A percentile compares a stretch with the other conserved stretches of the same genome.
These are phyloP conservation scores for Madurella mycetomatis DNA, from an alignment of 2,329 filamentous ascomycete species.

Conservation along the genomic window DNA sequence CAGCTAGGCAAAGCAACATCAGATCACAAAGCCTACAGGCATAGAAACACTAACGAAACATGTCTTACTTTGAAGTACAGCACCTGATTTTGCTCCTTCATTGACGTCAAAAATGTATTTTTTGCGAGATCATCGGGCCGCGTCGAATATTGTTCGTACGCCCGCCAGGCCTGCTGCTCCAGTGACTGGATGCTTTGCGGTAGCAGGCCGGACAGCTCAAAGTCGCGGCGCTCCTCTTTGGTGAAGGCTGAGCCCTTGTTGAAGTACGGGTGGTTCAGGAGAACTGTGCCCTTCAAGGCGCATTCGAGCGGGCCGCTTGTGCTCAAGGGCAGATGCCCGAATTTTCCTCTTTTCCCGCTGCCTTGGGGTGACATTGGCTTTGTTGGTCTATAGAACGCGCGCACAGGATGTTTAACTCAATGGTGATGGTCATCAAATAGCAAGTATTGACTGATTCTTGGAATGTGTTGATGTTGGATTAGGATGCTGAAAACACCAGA, in stretches of 20 bases:
- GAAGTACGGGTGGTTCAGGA: conserved; percentile 63
- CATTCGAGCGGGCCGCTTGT: conserved; percentile 47
- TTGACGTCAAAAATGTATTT: conserved; percentile 80
- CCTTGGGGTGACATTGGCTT: neutral
- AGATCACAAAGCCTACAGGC: neutral
- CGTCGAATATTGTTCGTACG: conserved; percentile 72
- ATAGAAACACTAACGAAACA: too few species aligned
- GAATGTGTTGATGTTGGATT: too few species aligned
- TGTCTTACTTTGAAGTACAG: conserved; percentile 65
- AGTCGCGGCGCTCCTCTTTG: conserved; percentile 60
- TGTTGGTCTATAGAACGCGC: too few species aligned
- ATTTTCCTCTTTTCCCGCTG: conserved; percentile 31
- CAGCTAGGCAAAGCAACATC: conserved; percentile 43
- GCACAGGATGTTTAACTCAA: too few species aligned
- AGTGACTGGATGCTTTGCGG: conserved; percentile 69
- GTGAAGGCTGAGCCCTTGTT: conserved; percentile 84
- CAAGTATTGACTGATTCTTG: too few species aligned
- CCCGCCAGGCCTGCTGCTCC: conserved; percentile 69
- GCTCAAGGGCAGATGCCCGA: conserved; percentile 43
- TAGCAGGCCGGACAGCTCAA: conserved; percentile 68
- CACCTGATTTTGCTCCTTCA: conserved; percentile 83
- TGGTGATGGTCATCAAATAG: too few species aligned
- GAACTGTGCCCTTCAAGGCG: conserved; percentile 45
- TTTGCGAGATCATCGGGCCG: conserved; percentile 65
- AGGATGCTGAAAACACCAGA: too few species aligned